Evolutionary conservation across 2,329 filamentous ascomycete genomes (phyloP).

Genomic region (Diaporthe velutina): DNA sequence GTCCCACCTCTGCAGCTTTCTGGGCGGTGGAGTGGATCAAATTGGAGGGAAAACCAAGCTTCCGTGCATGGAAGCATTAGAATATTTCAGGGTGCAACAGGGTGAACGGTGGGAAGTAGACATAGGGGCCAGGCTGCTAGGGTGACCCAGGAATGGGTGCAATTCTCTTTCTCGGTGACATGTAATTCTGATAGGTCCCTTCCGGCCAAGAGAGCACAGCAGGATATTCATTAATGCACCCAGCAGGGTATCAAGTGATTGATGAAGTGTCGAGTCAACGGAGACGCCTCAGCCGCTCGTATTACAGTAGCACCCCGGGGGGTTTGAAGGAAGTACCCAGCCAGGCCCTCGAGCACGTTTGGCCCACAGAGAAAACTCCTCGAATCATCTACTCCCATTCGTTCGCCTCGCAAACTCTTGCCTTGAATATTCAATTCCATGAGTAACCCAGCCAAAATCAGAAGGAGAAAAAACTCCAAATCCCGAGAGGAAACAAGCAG

Average conservation of each 20-base stretch:
- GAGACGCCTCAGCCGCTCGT: not conserved
- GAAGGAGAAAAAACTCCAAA: too few relatives aligned
- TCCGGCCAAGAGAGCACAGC: not conserved
- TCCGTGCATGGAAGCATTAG: not conserved
- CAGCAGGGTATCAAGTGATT: slow-evolving; percentile 14
- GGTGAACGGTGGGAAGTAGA: not conserved
- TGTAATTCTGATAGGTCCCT: not conserved
- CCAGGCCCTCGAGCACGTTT: not conserved
- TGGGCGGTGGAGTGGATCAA: not conserved
- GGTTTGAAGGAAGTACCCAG: not conserved
- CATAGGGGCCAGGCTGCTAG: not conserved
- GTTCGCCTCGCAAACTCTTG: slow-evolving; percentile 25
- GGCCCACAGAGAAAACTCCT: not conserved
- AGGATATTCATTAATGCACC: not conserved
- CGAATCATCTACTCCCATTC: not conserved
- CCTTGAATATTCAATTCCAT: not conserved
- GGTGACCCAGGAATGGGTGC: not conserved
- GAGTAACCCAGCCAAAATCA: not conserved
- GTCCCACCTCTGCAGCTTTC: not conserved
- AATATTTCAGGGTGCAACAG: not conserved
- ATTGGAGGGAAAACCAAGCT: not conserved
- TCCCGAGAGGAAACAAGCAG: not conserved
- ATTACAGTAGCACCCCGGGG: not conserved
- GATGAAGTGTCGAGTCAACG: not conserved
- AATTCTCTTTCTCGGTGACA: not conserved